A percentile compares a stretch with the other conserved stretches of the same genome.
Evolutionary conservation across 1,284 basidiomycete species (phyloP).

Genomic region (Sporisorium scitamineum): DNA sequence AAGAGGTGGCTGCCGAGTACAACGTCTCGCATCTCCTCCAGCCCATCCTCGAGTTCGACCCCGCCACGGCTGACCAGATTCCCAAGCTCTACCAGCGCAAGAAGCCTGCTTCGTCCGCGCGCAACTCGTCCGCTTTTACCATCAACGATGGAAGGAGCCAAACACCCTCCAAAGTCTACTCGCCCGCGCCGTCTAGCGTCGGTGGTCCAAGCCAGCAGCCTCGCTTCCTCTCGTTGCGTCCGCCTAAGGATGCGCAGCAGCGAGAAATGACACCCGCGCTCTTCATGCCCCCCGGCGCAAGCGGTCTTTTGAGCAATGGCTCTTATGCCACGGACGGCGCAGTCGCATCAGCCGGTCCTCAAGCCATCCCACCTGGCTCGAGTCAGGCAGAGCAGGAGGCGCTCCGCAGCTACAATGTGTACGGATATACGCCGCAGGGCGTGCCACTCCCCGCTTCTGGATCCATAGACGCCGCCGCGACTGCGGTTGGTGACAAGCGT

Average conservation of each 20-base stretch:
- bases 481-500: constrained; percentile 29
- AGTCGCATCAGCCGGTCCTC: constrained; percentile 13
- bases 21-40: constrained; percentile 67
- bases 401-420: constrained; percentile 53
- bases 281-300: constrained; percentile 53
- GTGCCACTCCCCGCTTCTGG: constrained; percentile 42
- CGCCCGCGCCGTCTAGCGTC: constrained; percentile 37
- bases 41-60: constrained; percentile 67
- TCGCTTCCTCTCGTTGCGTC: constrained; percentile 60
- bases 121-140: constrained; percentile 55
- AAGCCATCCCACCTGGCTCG: constrained; percentile 61
- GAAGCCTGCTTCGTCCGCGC: constrained; percentile 44
- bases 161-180: constrained; percentile 33
- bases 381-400: constrained; percentile 51
- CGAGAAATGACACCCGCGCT: constrained; percentile 42
- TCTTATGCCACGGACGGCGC: constrained; percentile 13
- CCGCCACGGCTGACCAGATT: constrained; percentile 57
- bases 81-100: constrained; percentile 55
- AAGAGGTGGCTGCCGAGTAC: constrained; percentile 65
- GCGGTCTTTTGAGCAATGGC: constrained; percentile 45
- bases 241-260: constrained; percentile 48
- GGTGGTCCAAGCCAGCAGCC: constrained; percentile 58
- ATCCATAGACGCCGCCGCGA: not conserved
- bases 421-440: constrained; percentile 62
- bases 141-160: constrained; percentile 34